Conservation (phyloP, 78 protist species). For the Emiliania huxleyi region DNA sequence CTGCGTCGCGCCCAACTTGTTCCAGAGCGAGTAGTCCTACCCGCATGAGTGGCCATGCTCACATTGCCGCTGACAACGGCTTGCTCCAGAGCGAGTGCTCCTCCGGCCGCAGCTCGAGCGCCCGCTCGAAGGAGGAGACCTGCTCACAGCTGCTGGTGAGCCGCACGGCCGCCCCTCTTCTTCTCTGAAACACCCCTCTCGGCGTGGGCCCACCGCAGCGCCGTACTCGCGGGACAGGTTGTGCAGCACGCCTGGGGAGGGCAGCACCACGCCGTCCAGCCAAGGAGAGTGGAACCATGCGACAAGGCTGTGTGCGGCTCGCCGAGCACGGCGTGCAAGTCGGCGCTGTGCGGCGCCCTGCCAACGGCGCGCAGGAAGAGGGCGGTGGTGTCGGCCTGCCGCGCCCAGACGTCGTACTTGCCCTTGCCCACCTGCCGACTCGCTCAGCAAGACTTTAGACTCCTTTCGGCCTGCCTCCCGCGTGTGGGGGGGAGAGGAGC, state of each 20-base stretch:
- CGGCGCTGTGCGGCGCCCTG: neutral
- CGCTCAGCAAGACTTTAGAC: no score
- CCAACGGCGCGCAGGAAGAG: neutral
- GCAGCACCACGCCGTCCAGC: no score
- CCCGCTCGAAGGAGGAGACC: neutral
- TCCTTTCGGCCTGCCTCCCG: no score
- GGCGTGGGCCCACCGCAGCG: neutral
- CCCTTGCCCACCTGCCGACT: no score
- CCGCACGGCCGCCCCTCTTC: no score
- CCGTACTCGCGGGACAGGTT: neutral
- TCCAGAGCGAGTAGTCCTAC: conserved; percentile 24
- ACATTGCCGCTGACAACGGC: no score
- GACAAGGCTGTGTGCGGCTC: no score
- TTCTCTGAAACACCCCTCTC: no score
- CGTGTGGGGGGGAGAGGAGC: no score
- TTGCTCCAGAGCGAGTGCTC: conserved; percentile 13
- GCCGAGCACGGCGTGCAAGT: neutral
- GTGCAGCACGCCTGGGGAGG: neutral
- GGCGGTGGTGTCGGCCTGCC: neutral
- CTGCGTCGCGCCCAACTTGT: neutral
- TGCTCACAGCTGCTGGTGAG: no score
- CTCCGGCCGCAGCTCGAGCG: neutral
- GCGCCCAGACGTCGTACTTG: neutral
- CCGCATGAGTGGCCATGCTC: no score
- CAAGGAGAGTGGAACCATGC: no score